phyloP scores from a whole-genome alignment of 2,329 filamentous ascomycete genomes.

The Fusarium armeniacum region DNA sequence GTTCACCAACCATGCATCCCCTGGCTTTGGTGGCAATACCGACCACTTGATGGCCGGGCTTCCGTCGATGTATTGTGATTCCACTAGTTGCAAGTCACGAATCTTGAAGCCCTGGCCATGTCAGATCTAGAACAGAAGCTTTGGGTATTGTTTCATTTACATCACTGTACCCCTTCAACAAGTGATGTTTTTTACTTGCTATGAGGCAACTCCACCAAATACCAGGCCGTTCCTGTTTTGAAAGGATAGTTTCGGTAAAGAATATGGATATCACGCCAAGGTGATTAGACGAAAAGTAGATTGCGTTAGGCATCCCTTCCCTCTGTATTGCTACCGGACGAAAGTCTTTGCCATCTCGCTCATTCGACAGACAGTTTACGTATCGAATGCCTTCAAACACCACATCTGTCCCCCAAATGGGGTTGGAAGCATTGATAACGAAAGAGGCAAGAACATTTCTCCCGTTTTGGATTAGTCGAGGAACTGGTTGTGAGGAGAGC shows the following conservation, averaged over 20 bases:
- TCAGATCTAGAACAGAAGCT: neutral
- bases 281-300: constrained; percentile 12
- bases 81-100: constrained; percentile 10
- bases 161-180: constrained; percentile 10
- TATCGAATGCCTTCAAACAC: constrained; percentile 3
- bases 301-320: no score
- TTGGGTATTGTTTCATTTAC: neutral
- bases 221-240: constrained; percentile 1
- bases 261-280: constrained; percentile 3
- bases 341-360: neutral
- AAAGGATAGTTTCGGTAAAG: neutral
- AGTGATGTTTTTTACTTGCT: neutral
- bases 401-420: neutral
- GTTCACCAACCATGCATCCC: constrained; percentile 1
- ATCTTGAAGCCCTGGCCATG: constrained; percentile 14
- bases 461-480: neutral
- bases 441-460: neutral
- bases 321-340: neutral
- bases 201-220: constrained; percentile 17
- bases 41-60: constrained; percentile 6
- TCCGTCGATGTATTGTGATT: neutral
- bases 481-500: neutral
- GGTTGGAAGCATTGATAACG: neutral
- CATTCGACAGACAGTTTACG: constrained; percentile 5
- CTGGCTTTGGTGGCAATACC: constrained; percentile 1